Conservation (phyloP, 202 grass and related monocot species). For the Schoenoplectus triqueter region DNA sequence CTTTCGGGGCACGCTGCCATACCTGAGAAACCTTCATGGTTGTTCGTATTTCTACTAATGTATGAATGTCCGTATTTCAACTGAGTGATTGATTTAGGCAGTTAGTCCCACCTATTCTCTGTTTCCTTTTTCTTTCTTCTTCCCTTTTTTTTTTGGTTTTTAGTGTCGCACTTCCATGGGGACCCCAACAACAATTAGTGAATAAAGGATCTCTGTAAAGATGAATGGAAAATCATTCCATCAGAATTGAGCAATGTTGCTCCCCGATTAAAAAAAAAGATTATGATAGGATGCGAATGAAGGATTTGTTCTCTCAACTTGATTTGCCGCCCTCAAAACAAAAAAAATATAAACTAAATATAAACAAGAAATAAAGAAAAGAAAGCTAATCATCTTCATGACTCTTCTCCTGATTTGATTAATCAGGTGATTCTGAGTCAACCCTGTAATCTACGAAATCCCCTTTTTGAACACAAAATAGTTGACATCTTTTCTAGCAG, state of each 20-base stretch:
- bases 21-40: slow-evolving; percentile 43
- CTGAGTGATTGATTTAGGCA: neutral
- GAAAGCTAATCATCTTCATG: neutral
- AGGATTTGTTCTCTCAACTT: neutral
- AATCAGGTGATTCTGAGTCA: slow-evolving; percentile 6
- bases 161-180: slow-evolving; percentile 27
- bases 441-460: neutral
- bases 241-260: neutral
- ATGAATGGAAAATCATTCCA: neutral
- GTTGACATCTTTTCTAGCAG: slow-evolving; percentile 19
- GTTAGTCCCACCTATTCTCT: neutral
- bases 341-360: neutral
- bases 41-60: neutral
- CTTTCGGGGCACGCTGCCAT: slow-evolving; percentile 48
- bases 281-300: neutral
- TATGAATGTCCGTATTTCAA: neutral
- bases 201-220: slow-evolving; percentile 26
- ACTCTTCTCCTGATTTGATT: slow-evolving; percentile 15
- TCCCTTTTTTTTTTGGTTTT: neutral
- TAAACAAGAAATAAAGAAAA: neutral
- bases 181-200: slow-evolving; percentile 6
- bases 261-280: neutral
- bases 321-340: neutral
- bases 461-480: slow-evolving; percentile 26
- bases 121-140: neutral